phyloP scores from a whole-genome alignment of 352 stramenopile genomes.

The Phytophthora kernoviae region DNA sequence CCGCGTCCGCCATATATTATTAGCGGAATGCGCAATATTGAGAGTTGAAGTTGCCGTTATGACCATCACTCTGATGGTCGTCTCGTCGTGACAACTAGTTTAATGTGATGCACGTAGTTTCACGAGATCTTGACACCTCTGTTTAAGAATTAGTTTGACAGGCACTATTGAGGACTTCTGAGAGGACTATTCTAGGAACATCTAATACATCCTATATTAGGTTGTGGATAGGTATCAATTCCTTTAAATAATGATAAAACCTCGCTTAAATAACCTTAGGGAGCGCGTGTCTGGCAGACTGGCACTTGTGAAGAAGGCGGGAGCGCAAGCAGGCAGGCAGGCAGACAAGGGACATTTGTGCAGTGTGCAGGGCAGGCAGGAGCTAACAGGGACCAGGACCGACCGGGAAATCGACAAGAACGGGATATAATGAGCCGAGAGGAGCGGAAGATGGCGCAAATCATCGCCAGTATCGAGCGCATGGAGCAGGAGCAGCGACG shows the following conservation, averaged over 20 bases:
- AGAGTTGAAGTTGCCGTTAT: slow-evolving; percentile 19
- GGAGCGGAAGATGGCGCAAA: slow-evolving; percentile 82
- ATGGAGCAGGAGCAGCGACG: slow-evolving; percentile 63
- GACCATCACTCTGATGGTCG: slow-evolving; percentile 3
- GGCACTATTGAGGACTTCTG: too few species aligned
- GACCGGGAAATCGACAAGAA: neutral
- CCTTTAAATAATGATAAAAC: too few species aligned
- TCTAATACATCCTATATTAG: neutral
- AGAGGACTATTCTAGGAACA: neutral
- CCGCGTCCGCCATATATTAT: slow-evolving; percentile 12
- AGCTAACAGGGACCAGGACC: neutral
- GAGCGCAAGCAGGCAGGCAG: neutral
- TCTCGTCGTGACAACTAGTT: slow-evolving; percentile 17
- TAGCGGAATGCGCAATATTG: slow-evolving; percentile 11
- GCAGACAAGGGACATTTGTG: neutral
- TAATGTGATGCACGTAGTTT: slow-evolving; percentile 21
- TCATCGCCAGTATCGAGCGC: slow-evolving; percentile 79
- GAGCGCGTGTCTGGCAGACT: neutral
- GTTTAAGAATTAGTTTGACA: too few species aligned
- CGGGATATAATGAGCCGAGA: slow-evolving; percentile 65
- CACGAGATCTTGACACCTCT: too few species aligned
- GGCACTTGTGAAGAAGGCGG: slow-evolving; percentile 36
- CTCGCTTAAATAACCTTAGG: neutral
- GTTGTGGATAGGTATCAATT: neutral
- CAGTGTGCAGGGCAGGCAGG: neutral